A percentile compares a stretch with the other conserved stretches of the same genome.
Conservation (phyloP, 2,329 filamentous ascomycete genomes). For the Trichoderma hamatum region DNA sequence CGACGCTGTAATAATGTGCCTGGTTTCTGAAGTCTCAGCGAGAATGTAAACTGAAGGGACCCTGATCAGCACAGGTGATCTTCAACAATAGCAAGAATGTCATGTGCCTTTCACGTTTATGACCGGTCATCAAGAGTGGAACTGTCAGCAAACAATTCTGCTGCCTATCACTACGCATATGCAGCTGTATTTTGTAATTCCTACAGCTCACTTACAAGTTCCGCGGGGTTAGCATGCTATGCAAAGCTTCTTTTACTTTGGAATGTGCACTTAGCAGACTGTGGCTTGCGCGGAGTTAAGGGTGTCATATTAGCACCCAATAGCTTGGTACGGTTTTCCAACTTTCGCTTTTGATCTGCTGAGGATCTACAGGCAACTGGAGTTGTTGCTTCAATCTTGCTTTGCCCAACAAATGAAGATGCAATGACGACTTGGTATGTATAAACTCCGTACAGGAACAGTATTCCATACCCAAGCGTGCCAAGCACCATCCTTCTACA, state of each 20-base stretch:
- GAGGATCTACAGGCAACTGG: background rate
- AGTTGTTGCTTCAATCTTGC: background rate
- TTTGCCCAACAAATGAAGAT: background rate
- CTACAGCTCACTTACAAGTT: background rate
- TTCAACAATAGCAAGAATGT: background rate
- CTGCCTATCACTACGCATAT: background rate
- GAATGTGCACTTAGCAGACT: background rate
- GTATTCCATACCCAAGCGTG: background rate
- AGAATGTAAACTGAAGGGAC: background rate
- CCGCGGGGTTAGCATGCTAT: background rate
- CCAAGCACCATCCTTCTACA: background rate
- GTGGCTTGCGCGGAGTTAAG: conserved; percentile 7
- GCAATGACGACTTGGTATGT: background rate
- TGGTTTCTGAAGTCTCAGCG: background rate
- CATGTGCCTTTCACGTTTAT: background rate
- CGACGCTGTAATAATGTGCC: background rate
- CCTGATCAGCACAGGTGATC: background rate
- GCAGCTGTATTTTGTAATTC: background rate
- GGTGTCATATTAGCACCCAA: background rate
- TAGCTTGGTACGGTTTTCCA: background rate
- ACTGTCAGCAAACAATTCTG: background rate
- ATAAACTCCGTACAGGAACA: background rate
- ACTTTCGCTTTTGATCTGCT: background rate
- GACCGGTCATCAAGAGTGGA: background rate
- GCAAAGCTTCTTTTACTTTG: background rate